Percentiles rank a stretch among this genome's conserved stretches.
phyloP scores from a whole-genome alignment of 2,329 filamentous ascomycete species.

The Aspergillus hortae region DNA sequence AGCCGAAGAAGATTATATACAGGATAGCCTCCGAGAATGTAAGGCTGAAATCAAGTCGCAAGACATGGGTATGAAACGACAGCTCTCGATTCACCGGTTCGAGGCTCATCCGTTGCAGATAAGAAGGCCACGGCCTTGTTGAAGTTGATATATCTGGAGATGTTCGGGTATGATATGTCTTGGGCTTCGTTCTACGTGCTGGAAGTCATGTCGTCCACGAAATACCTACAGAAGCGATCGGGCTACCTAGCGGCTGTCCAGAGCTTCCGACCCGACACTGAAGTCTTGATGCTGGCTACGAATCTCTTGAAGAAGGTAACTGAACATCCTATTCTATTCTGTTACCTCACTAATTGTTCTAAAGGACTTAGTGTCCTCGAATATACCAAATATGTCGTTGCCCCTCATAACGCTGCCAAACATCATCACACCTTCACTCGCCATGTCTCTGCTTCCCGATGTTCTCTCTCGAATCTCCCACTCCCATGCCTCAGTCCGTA shows the following conservation, averaged over 20 bases:
- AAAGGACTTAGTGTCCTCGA: conserved; percentile 61
- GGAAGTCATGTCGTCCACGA: conserved; percentile 96
- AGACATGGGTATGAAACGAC: conserved; percentile 70
- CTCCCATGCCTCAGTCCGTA: conserved; percentile 78
- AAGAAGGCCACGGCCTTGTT: conserved; percentile 93
- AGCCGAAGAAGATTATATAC: conserved; percentile 90
- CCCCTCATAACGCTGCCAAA: conserved; percentile 90
- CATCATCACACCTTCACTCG: conserved; percentile 87
- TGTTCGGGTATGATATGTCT: conserved; percentile 99
- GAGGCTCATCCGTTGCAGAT: conserved; percentile 50
- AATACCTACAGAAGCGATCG: conserved; percentile 91
- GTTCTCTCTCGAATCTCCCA: conserved; percentile 82
- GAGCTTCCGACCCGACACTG: conserved; percentile 91
- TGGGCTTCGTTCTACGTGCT: conserved; percentile 98
- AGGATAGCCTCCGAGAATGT: conserved; percentile 91
- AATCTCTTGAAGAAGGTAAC: conserved; percentile 88
- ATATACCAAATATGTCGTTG: conserved; percentile 72
- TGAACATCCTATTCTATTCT: neutral
- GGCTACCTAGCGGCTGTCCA: conserved; percentile 94
- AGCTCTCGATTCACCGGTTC: neutral
- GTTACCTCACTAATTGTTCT: conserved; percentile 12
- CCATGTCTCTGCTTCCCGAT: conserved; percentile 83
- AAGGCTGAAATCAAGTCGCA: conserved; percentile 85
- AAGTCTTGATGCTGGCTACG: conserved; percentile 95
- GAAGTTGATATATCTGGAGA: conserved; percentile 96